Base-by-base conservation (phyloP, 345 rosid species). In the Adansonia digitata region DNA sequence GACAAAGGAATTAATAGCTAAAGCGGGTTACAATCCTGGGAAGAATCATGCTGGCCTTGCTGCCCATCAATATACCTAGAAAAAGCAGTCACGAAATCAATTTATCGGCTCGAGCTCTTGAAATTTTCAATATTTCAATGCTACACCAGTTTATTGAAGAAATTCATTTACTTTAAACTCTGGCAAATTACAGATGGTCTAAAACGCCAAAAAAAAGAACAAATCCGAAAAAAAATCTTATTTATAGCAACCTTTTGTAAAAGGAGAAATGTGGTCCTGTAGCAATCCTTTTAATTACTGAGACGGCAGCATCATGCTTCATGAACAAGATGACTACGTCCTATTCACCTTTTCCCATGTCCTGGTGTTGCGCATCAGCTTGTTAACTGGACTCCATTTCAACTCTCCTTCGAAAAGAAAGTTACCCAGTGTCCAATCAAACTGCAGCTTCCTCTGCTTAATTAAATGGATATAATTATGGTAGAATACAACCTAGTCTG, bases 331-430 rank as follows among this genome's bases (percentile, higher is more conserved):
- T 29, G 60, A 77, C 61, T 9, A 63, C 0, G 71, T 51, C 63
- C 61, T 53, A 40, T 31, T 39, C 67, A 56, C 56, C 48, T 66
- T 67, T 57, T 48, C 22, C 42, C 26, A 63, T 27, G 71, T 62
- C 55, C n/a, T 24, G 71, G 20, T 26, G 53, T 35, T 39, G 18
- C 15, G 6, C 46, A 63, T 65, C 73, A 34, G 10, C 68, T 65
- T 34, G 68, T 68, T 74, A 60, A 37, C 74, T 78, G 71, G 71
- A 78, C 51, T 68, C 57, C 83, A 52, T 52, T 52, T 20, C 74
- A 52, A 45, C 39, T 26, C n/a, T 26, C 49, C 24, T 27, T 48
- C 13, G 45, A 27, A 45, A 43, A 26, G 71, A 67, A 26, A 66
- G 49, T 12, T 65, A 66, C 29, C 70, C 35, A 40, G 7, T 5